Conservation (phyloP, 2,329 filamentous ascomycete species). For the Clarireedia hainanense region DNA sequence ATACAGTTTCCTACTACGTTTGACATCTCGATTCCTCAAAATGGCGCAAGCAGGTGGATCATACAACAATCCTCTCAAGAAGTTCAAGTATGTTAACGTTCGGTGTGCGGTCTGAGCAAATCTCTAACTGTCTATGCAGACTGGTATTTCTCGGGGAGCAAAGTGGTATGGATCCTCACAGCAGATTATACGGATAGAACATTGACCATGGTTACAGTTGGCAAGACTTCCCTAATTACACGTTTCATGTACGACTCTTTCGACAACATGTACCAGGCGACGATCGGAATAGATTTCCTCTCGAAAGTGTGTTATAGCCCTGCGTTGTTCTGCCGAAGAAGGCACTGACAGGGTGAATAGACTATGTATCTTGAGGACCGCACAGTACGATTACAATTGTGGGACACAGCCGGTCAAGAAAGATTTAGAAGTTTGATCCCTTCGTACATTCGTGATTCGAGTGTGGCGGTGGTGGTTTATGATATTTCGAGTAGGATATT, state of each 20-base stretch:
- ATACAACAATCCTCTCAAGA: conserved; percentile 99
- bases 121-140: conserved; percentile 40
- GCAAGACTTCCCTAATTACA: conserved; percentile 97
- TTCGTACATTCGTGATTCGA: conserved; percentile 96
- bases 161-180: conserved; percentile 63
- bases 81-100: conserved; percentile 74
- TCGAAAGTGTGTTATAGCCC: conserved; percentile 65
- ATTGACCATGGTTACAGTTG: conserved; percentile 53
- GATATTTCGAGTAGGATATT: conserved; percentile 76
- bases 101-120: neutral
- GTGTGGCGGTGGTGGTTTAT: conserved; percentile 96
- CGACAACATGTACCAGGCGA: conserved; percentile 99
- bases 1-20: neutral
- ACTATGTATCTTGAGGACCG: conserved; percentile 99
- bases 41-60: conserved; percentile 83
- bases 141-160: conserved; percentile 97
- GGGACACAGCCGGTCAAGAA: conserved; percentile 98
- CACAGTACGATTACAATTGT: conserved; percentile 92
- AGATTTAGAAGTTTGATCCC: conserved; percentile 95
- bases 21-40: conserved; percentile 28
- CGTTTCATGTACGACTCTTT: conserved; percentile 99
- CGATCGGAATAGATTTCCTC: conserved; percentile 97
- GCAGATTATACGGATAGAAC: neutral
- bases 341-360: conserved; percentile 36
- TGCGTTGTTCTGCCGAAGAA: conserved; percentile 1